Percentiles rank a stretch among this genome's conserved stretches.
Evolutionary conservation across 495 filamentous ascomycete genomes (phyloP).

Genomic region (Sphaerosporella brunnea): DNA sequence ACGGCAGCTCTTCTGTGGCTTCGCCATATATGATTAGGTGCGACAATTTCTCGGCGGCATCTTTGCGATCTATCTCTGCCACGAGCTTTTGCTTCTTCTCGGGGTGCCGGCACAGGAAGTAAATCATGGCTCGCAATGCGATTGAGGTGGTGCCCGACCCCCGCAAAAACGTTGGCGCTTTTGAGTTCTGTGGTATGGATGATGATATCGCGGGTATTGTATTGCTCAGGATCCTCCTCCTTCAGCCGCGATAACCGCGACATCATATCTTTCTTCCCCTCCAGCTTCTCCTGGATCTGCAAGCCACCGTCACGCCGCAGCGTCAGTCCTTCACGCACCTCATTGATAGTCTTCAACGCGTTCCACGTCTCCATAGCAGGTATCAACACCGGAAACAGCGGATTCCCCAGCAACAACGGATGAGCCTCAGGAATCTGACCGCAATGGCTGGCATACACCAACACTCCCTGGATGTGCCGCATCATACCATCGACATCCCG

Average conservation of each 20-base stretch:
- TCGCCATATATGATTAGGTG: neutral
- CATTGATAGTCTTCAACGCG: conserved; percentile 31
- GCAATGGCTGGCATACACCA: neutral
- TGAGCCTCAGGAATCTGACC: neutral
- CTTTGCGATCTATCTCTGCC: conserved; percentile 30
- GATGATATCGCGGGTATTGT: neutral
- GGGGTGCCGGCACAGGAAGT: conserved; percentile 34
- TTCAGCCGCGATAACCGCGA: neutral
- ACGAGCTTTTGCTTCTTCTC: conserved; percentile 28
- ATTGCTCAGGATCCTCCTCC: neutral
- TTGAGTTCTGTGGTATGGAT: too few species aligned
- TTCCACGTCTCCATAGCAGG: neutral
- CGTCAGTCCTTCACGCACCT: conserved; percentile 34
- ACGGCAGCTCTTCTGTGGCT: conserved; percentile 28
- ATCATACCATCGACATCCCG: neutral
- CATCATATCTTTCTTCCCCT: neutral
- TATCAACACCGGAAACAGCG: neutral
- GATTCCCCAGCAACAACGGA: neutral
- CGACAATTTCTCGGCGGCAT: neutral
- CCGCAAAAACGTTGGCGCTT: conserved; percentile 38
- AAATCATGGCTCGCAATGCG: conserved; percentile 33
- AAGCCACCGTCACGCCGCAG: neutral
- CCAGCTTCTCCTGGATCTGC: neutral
- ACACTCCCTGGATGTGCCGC: neutral
- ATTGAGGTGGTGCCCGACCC: conserved; percentile 39